These are phyloP conservation scores for Abrus pulchellus DNA, from an alignment of 306 rosid genomes.

Conservation along the genomic window DNA sequence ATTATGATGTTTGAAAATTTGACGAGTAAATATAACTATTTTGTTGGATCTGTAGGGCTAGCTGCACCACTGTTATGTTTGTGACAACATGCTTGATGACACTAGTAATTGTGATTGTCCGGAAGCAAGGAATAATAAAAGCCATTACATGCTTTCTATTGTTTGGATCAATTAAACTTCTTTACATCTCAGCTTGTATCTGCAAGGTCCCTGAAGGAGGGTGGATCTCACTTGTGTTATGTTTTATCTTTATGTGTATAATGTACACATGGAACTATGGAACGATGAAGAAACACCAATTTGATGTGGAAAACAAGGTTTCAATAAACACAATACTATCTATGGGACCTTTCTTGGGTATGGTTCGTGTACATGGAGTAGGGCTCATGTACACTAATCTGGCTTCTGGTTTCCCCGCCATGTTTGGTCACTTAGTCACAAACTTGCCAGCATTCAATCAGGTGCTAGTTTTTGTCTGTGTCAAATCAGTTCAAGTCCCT, in stretches of 20 bases:
- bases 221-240: conserved; percentile 67
- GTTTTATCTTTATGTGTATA: conserved; percentile 56
- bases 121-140: conserved; percentile 60
- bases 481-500: conserved; percentile 72
- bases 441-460: conserved; percentile 79
- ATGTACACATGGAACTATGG: conserved; percentile 82
- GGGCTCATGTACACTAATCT: conserved; percentile 69
- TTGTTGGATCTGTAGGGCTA: conserved; percentile 61
- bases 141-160: conserved; percentile 59
- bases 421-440: conserved; percentile 76
- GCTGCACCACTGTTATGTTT: conserved; percentile 73
- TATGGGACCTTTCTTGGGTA: conserved; percentile 70
- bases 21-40: conserved; percentile 34
- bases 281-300: conserved; percentile 71
- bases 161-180: conserved; percentile 72
- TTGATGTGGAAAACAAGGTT: conserved; percentile 78
- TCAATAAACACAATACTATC: conserved; percentile 61
- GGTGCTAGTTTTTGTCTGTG: conserved; percentile 70
- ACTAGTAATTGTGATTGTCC: conserved; percentile 63
- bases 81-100: conserved; percentile 80
- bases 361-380: conserved; percentile 75
- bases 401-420: conserved; percentile 63
- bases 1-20: background rate
- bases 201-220: conserved; percentile 72
- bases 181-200: conserved; percentile 71